phyloP scores from a whole-genome alignment of 2,329 filamentous ascomycete genomes.

The Arachnomyces sp. region DNA sequence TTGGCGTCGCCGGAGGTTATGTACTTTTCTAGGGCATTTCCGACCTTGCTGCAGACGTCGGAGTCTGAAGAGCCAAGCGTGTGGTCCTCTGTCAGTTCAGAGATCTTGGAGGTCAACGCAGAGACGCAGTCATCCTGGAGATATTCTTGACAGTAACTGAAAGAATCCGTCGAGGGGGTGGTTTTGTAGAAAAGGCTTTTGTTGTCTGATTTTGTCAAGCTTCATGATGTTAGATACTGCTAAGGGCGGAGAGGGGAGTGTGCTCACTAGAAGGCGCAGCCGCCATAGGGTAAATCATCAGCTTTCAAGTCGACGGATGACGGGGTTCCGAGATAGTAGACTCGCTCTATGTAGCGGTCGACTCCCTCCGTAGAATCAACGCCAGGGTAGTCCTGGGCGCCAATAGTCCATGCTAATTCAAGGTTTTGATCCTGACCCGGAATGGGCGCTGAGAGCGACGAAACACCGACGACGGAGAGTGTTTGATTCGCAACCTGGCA shows the following conservation, averaged over 20 bases:
- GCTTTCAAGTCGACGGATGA: neutral
- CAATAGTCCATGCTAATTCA: conserved; percentile 1
- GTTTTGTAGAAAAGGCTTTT: no score
- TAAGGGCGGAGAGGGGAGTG: neutral
- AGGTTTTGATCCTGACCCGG: neutral
- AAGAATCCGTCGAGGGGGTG: no score
- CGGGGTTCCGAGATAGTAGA: conserved; percentile 2
- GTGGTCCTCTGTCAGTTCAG: conserved; percentile 1
- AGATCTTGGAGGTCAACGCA: conserved; percentile 1
- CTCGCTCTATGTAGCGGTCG: conserved; percentile 1
- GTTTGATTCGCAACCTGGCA: conserved; percentile 3
- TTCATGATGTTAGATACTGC: no score
- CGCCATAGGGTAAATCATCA: conserved; percentile 1
- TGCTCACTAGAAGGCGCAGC: conserved; percentile 2
- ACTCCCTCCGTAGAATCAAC: neutral
- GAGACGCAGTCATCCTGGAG: neutral
- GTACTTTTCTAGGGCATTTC: neutral
- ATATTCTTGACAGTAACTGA: no score
- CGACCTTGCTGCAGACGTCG: neutral
- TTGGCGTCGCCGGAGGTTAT: no score
- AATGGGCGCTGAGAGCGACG: conserved; percentile 2
- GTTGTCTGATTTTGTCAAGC: no score
- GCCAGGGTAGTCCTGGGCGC: neutral
- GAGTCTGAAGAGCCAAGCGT: neutral
- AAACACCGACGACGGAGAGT: neutral